These are phyloP conservation scores for Micractinium conductrix DNA, from an alignment of 139 green algal species.

Conservation along the genomic window DNA sequence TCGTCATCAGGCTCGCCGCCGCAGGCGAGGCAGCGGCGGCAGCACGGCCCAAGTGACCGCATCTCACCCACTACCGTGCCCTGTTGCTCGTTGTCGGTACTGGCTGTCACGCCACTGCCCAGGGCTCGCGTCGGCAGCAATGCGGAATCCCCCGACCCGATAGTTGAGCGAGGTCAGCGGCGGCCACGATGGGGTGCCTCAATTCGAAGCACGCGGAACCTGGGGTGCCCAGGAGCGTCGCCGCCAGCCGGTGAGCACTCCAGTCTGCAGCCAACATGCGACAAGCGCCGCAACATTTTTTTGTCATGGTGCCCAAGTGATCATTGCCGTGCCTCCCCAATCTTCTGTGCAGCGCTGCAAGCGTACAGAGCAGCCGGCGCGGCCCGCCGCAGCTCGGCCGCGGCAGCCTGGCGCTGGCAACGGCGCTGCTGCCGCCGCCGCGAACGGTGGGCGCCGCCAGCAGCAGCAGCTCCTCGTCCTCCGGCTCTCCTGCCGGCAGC, in stretches of 20 bases:
- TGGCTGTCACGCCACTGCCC: no score
- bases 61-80: no score
- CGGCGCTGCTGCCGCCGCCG: neutral
- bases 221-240: neutral
- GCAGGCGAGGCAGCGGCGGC: no score
- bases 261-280: neutral
- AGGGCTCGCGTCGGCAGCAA: no score
- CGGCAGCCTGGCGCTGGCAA: constrained; percentile 9
- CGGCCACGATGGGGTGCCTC: neutral
- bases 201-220: neutral
- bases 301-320: neutral
- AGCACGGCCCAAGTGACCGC: no score
- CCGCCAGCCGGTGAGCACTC: neutral
- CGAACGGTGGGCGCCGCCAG: neutral
- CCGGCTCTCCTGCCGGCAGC: neutral
- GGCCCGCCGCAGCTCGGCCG: neutral
- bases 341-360: neutral
- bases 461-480: neutral
- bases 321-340: neutral
- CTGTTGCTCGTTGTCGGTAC: no score
- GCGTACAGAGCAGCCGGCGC: neutral
- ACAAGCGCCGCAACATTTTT: neutral
- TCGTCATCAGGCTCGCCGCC: no score
- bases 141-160: no score
- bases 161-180: no score